A percentile compares a stretch with the other conserved stretches of the same genome.
Evolutionary conservation across 345 rosid genomes (phyloP).

Genomic region (Syzygium aromaticum): DNA sequence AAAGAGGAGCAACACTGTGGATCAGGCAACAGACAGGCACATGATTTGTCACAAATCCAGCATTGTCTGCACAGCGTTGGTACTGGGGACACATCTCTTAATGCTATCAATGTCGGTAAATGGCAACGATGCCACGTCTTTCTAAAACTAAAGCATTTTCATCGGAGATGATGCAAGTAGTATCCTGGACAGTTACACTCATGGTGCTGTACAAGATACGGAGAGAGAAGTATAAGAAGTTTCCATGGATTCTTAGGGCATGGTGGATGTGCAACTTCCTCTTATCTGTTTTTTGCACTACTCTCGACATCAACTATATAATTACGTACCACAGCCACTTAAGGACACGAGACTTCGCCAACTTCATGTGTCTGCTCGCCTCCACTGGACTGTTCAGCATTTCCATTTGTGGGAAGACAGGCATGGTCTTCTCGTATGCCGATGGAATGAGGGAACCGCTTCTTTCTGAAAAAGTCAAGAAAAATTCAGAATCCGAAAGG

Average conservation of each 20-base stretch:
- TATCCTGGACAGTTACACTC: slow-evolving; percentile 38
- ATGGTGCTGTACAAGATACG: slow-evolving; percentile 26
- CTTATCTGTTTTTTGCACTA: slow-evolving; percentile 21
- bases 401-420: slow-evolving; percentile 67
- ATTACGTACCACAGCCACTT: slow-evolving; percentile 22
- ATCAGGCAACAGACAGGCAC: slow-evolving; percentile 23
- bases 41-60: slow-evolving; percentile 30
- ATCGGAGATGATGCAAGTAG: slow-evolving; percentile 39
- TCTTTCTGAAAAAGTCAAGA: slow-evolving; percentile 25
- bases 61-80: slow-evolving; percentile 28
- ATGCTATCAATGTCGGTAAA: slow-evolving; percentile 33
- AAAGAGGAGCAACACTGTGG: slow-evolving; percentile 18
- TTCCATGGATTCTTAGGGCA: slow-evolving; percentile 63
- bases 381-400: slow-evolving; percentile 39
- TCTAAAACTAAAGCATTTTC: slow-evolving; percentile 30
- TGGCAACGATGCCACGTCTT: slow-evolving; percentile 10
- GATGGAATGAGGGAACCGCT: slow-evolving; percentile 45
- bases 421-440: slow-evolving; percentile 14
- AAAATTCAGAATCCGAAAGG: slow-evolving; percentile 10
- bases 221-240: slow-evolving; percentile 16
- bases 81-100: slow-evolving; percentile 36
- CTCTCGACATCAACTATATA: slow-evolving; percentile 20
- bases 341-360: slow-evolving; percentile 28
- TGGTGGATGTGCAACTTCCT: slow-evolving; percentile 90
- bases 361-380: slow-evolving; percentile 39